Conservation (phyloP, 2,329 filamentous ascomycete genomes). For the Trichophaea hybrida region DNA sequence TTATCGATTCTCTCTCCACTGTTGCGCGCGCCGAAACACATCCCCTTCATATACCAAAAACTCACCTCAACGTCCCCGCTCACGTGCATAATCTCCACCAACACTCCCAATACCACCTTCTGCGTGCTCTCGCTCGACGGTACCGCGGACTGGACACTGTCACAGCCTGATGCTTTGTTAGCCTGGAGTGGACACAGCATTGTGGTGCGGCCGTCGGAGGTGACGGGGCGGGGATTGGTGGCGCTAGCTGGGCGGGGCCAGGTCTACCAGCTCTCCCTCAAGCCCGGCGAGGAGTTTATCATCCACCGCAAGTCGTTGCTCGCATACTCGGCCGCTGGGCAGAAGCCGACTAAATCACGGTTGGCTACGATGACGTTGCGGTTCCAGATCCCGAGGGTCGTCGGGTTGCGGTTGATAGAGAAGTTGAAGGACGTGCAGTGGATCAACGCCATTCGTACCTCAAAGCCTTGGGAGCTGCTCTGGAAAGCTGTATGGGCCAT, state of each 20-base stretch:
- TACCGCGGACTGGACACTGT: slow-evolving; percentile 85
- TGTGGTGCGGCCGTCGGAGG: slow-evolving; percentile 48
- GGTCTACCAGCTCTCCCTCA: slow-evolving; percentile 70
- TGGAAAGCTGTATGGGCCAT: slow-evolving; percentile 51
- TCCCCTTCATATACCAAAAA: slow-evolving; percentile 88
- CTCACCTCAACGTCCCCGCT: slow-evolving; percentile 66
- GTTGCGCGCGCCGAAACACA: slow-evolving; percentile 61
- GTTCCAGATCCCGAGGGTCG: slow-evolving; percentile 56
- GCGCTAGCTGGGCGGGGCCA: slow-evolving; percentile 77
- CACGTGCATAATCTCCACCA: slow-evolving; percentile 76
- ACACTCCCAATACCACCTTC: slow-evolving; percentile 73
- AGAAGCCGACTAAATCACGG: slow-evolving; percentile 62
- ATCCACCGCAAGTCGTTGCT: slow-evolving; percentile 84
- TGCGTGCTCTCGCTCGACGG: slow-evolving; percentile 81
- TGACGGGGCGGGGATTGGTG: slow-evolving; percentile 76
- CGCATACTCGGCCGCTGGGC: slow-evolving; percentile 63
- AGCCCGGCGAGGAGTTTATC: slow-evolving; percentile 74
- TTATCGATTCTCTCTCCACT: slow-evolving; percentile 76
- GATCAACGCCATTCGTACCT: slow-evolving; percentile 55
- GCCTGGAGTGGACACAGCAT: slow-evolving; percentile 93
- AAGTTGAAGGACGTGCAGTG: slow-evolving; percentile 41
- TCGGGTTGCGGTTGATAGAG: slow-evolving; percentile 46
- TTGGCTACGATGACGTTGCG: slow-evolving; percentile 62
- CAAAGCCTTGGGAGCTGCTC: slow-evolving; percentile 56
- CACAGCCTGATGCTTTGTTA: slow-evolving; percentile 74